Evolutionary conservation across 2,329 filamentous ascomycete species (phyloP), one percentile per base, ranked within the genome.

Genomic region (Bipolaris gigantea): DNA sequence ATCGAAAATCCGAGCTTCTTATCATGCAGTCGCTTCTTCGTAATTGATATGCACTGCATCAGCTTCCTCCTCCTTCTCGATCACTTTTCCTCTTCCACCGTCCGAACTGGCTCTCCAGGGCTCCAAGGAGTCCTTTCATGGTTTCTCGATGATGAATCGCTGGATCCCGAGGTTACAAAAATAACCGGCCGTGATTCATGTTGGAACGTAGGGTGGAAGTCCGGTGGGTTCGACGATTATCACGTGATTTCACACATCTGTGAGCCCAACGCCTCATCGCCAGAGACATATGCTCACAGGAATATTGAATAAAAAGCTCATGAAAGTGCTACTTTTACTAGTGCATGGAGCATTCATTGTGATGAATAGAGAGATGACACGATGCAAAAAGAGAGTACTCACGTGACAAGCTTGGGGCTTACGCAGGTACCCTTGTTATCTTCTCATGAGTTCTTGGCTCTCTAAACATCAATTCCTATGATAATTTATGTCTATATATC

Each of bases 111-210:
- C 19, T 42, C 32, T 8, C 9, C 4, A 33, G 18, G 8, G 3
- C 16, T 38, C 38, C 10, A 48, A 25, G 33, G 25, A 10, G 33
- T 48, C 38, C 43, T 32, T 18, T 21, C 38, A 48, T 48, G 23
- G 13, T 34, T 34, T 25, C n/a, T 32, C 5, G 23, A 32, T 49
- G 36, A 21, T 25, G 45, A 19, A 10, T 33, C 48, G 30, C 49
- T 45, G 50, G 50, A 32, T 33, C 25, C 39, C 45, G 45, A 49
- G 23, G 27, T 39, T 25, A 11, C 39, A 18, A 18, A 49, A 36
- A 38, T 18, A 53, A 49, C 49, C 25, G 5, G n/a, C 50, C 39
- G 50, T 42, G 23, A 18, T 23, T 9, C 5, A 19, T 53, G 30
- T 44, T 19, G 50, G 23, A 25, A n/a, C 23, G n/a, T 43, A 45